Evolutionary conservation across 192 early-diverging fungal species (phyloP).

Genomic region (Mortierella alpina): DNA sequence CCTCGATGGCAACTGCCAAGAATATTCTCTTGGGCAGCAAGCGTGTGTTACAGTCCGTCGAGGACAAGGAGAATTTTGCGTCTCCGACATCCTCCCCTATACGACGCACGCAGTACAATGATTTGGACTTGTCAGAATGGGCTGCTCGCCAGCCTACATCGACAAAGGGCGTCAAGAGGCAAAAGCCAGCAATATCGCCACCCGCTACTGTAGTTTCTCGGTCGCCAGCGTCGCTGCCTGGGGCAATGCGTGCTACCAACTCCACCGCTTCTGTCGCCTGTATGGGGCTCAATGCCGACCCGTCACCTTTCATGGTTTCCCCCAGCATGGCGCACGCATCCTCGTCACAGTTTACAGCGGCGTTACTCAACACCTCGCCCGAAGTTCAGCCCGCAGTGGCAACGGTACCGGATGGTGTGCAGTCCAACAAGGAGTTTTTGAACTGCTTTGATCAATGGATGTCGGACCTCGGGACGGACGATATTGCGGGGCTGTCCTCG

Average conservation of each 20-base stretch:
- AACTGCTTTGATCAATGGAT: slow-evolving; percentile 52
- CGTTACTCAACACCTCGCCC: not conserved
- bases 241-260: not conserved
- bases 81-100: not conserved
- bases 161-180: slow-evolving; percentile 15
- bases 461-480: slow-evolving; percentile 30
- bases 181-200: slow-evolving; percentile 10
- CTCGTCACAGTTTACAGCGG: not conserved
- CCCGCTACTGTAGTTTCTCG: not conserved
- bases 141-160: not conserved
- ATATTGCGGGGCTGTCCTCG: not conserved
- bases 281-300: not conserved
- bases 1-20: slow-evolving; percentile 9
- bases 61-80: slow-evolving; percentile 36
- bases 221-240: no score
- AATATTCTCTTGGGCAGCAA: slow-evolving; percentile 22
- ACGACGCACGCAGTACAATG: not conserved
- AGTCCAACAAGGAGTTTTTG: slow-evolving; percentile 29
- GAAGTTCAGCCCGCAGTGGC: not conserved
- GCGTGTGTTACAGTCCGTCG: slow-evolving; percentile 12
- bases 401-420: not conserved
- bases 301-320: not conserved
- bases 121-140: not conserved
- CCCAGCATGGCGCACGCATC: not conserved
- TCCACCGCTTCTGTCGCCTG: not conserved